A percentile compares a stretch with the other conserved stretches of the same genome.
phyloP scores from a whole-genome alignment of 257 asterid species.

The Mitragyna speciosa region DNA sequence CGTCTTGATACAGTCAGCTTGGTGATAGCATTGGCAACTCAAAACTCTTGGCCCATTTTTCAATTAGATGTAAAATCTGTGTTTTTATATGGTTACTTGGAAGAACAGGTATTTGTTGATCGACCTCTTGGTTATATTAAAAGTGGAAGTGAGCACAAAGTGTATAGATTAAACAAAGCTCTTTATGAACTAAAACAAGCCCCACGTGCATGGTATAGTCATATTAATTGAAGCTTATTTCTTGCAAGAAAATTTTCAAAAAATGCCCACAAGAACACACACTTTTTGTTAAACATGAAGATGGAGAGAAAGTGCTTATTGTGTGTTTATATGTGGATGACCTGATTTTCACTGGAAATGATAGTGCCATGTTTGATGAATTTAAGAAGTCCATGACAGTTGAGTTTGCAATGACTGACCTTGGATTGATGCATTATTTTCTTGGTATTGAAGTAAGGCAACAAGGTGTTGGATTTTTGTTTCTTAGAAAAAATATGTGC shows the following conservation, averaged over 20 bases:
- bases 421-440: too few relatives aligned
- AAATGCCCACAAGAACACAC: not conserved
- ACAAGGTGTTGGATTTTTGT: too few relatives aligned
- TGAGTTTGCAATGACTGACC: too few relatives aligned
- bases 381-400: too few relatives aligned
- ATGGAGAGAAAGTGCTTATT: not conserved
- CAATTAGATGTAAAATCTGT: not conserved
- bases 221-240: not conserved
- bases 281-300: not conserved
- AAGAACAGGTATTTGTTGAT: not conserved
- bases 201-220: not conserved
- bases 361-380: too few relatives aligned
- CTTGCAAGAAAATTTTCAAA: not conserved
- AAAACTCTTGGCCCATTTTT: not conserved
- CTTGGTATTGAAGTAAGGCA: too few relatives aligned
- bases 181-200: not conserved
- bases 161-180: not conserved
- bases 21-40: not conserved
- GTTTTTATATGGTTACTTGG: not conserved
- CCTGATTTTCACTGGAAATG: too few relatives aligned
- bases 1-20: not conserved
- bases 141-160: not conserved
- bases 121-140: constrained; percentile 1
- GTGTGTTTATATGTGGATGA: not conserved
- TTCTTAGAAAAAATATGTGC: too few relatives aligned